Percentiles rank a stretch among this genome's conserved stretches.
Conservation (phyloP, 805 yeast species). For the Suhomyces tanzawaensis region DNA sequence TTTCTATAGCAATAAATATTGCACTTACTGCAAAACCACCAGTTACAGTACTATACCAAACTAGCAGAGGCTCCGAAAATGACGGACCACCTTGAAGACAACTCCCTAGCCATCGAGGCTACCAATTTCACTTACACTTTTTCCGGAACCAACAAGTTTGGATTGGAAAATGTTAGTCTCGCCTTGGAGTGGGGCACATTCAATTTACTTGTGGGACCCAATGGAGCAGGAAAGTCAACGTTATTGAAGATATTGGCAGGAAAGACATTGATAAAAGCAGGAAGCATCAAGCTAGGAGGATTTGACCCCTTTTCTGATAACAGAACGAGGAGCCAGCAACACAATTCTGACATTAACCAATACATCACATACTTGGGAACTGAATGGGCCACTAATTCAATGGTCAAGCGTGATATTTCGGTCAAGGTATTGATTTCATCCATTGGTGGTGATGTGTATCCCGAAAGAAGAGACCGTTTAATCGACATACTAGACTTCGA, state of each 20-base stretch:
- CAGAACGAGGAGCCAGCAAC: constrained; percentile 45
- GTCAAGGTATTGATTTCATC: constrained; percentile 75
- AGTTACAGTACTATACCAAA: too few relatives aligned
- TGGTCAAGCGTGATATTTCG: constrained; percentile 87
- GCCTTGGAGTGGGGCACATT: constrained; percentile 69
- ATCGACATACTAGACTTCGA: constrained; percentile 82
- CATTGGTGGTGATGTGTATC: constrained; percentile 65
- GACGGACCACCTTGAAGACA: constrained; percentile 1
- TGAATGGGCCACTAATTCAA: constrained; percentile 93
- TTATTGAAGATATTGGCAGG: constrained; percentile 84
- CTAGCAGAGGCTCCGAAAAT: too few relatives aligned
- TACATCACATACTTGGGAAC: constrained; percentile 85
- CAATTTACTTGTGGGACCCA: constrained; percentile 83
- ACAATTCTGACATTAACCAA: constrained; percentile 43
- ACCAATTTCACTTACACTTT: constrained; percentile 67
- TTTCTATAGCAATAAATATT: too few relatives aligned
- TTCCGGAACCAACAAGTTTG: constrained; percentile 55
- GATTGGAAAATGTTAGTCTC: constrained; percentile 63
- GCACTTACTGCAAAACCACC: too few relatives aligned
- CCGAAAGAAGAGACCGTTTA: constrained; percentile 74
- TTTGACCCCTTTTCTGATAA: constrained; percentile 76
- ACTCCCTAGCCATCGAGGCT: constrained; percentile 54
- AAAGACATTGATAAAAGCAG: constrained; percentile 76
- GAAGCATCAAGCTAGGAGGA: constrained; percentile 72
- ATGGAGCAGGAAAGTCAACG: constrained; percentile 97